These are phyloP conservation scores for Penicillium malachiteum DNA, from an alignment of 495 filamentous ascomycete genomes.

Conservation along the genomic window DNA sequence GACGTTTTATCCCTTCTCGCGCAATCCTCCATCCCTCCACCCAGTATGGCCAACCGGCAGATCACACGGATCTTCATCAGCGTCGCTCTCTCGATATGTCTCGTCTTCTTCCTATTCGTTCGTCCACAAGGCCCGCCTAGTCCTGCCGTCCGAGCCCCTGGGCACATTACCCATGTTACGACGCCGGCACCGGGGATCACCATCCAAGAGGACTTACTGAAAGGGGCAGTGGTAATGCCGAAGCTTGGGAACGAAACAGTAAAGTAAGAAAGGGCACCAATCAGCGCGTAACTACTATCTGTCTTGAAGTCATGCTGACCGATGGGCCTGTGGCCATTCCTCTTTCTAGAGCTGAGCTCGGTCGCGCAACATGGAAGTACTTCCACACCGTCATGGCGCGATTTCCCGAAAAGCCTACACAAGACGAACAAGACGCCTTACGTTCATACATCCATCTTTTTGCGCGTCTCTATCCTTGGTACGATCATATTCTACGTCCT, in stretches of 20 bases:
- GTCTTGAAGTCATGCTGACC: constrained; percentile 4
- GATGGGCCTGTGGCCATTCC: not conserved
- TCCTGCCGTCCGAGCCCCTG: constrained; percentile 43
- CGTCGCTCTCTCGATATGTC: constrained; percentile 31
- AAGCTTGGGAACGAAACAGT: constrained; percentile 89
- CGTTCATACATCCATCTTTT: constrained; percentile 87
- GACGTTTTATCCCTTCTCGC: not conserved
- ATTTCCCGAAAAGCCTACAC: constrained; percentile 81
- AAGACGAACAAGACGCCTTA: constrained; percentile 80
- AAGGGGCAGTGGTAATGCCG: constrained; percentile 80
- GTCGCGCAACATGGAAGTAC: constrained; percentile 86
- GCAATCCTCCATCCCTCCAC: not conserved
- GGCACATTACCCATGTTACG: constrained; percentile 37
- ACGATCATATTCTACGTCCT: constrained; percentile 8
- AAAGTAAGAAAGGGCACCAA: constrained; percentile 40
- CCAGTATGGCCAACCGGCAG: constrained; percentile 43
- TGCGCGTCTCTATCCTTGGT: constrained; percentile 86
- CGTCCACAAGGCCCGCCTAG: constrained; percentile 41
- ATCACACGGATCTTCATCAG: constrained; percentile 41
- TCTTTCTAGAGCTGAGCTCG: constrained; percentile 71
- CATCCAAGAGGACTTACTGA: constrained; percentile 50
- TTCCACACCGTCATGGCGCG: constrained; percentile 94
- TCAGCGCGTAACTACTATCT: not conserved
- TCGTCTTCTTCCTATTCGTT: constrained; percentile 43
- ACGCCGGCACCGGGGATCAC: constrained; percentile 18